Percentiles rank a stretch among this genome's conserved stretches.
Conservation (phyloP, 1,139 yeast species). For the Lodderomyces jiufengensis region DNA sequence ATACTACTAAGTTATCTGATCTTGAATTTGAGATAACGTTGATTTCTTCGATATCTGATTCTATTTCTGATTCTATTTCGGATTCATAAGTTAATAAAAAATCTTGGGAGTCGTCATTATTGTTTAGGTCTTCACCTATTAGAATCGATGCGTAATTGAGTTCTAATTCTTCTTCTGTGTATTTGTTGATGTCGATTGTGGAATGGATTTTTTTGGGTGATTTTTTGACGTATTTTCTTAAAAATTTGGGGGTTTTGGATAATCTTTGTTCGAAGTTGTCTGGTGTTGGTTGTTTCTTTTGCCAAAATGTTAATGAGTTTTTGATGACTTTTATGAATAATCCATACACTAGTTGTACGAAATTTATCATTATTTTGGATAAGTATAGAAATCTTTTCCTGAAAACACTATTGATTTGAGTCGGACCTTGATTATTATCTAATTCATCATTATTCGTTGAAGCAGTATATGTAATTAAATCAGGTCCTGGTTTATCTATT, state of each 20-base stretch:
- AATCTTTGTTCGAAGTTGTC: slow-evolving; percentile 22
- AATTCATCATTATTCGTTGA: slow-evolving; percentile 2
- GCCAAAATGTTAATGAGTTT: too few relatives aligned
- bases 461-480: slow-evolving; percentile 21
- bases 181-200: slow-evolving; percentile 19
- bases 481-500: slow-evolving; percentile 26
- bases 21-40: background rate
- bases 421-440: slow-evolving; percentile 1
- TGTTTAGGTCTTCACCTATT: slow-evolving; percentile 34
- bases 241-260: slow-evolving; percentile 24
- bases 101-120: slow-evolving; percentile 47
- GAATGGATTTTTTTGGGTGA: slow-evolving; percentile 3
- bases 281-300: too few relatives aligned
- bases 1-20: background rate
- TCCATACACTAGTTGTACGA: slow-evolving; percentile 25
- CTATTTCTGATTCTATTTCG: slow-evolving; percentile 14
- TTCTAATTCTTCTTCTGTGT: slow-evolving; percentile 22
- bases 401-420: slow-evolving; percentile 17
- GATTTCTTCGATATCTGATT: slow-evolving; percentile 16
- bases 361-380: slow-evolving; percentile 18
- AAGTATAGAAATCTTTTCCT: slow-evolving; percentile 20
- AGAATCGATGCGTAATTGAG: slow-evolving; percentile 23
- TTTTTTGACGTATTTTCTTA: slow-evolving; percentile 21
- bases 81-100: slow-evolving; percentile 20
- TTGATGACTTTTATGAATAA: slow-evolving; percentile 11